Base-by-base conservation (phyloP, 805 yeast genomes). In the Barnettozyma populi region DNA sequence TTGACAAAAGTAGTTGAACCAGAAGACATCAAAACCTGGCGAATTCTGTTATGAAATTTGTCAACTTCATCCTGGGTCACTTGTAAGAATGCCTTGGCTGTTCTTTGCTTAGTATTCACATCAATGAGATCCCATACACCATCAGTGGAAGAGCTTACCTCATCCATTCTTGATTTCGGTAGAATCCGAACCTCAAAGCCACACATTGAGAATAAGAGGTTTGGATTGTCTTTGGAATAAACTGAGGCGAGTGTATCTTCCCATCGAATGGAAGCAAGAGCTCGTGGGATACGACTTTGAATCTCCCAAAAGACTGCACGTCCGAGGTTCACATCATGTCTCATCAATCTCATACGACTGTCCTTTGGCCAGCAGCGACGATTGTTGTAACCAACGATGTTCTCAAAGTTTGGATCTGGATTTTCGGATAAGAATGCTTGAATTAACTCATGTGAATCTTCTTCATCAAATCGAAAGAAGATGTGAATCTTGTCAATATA, bases 1-100 rank as follows among this genome's bases (percentile, higher is more conserved):
- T 90, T 94, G 0, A 97, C 86, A 65, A 94, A 94, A 0, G 99
- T 88, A 0, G 97, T 84, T 0, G 97, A 87, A 0, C 99, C 99
- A 0, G 97, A 85, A 2, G 96, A 83, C 96, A 94, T 87, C 56
- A 94, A 73, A 43, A 94, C 82, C 59, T 92, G 96, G 29, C 97
- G 75, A 36, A 94, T 84, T 46, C 95, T 75, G 61, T 86, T 86
- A 54, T 85, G 82, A 70, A 94, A 94, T 41, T 77, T 77, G 24
- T 82, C 86, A 37, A 94, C 82, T 44, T 85, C 96, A 42, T 79
- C 88, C 40, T 80, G 81, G 0, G 95, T 76, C 0, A 94, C 98
- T 57, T 87, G 86, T 47, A 94, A 69, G 60, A 70, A 88, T 0
- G 97, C 98, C 56, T 81, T 82, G 0, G 97, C 96, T 0, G 96